Evolutionary conservation across 2,329 filamentous ascomycete genomes (phyloP).

Genomic region (Pseudocercospora macadamiae): DNA sequence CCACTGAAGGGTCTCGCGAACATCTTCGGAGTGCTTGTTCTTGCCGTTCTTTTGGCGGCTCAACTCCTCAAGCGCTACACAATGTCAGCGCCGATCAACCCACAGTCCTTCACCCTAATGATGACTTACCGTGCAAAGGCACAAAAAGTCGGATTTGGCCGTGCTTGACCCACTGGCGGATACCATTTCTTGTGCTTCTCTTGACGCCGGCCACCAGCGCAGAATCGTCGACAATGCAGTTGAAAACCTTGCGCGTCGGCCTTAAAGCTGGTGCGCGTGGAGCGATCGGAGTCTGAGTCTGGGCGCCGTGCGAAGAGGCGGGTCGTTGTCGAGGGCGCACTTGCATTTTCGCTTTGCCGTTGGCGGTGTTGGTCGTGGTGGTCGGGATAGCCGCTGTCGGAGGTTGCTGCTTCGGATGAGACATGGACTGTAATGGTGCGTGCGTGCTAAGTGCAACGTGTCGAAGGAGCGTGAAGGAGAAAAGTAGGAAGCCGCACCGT

Average conservation of each 20-base stretch:
- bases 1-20: slow-evolving; percentile 54
- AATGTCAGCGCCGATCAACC: slow-evolving; percentile 18
- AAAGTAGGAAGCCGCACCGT: slow-evolving; percentile 6
- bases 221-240: slow-evolving; percentile 58
- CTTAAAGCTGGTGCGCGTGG: slow-evolving; percentile 17
- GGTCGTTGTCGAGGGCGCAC: slow-evolving; percentile 33
- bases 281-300: slow-evolving; percentile 12
- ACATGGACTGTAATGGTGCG: background rate
- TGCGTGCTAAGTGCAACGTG: background rate
- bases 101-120: too few species aligned
- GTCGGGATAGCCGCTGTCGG: background rate
- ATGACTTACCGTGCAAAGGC: slow-evolving; percentile 53
- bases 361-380: slow-evolving; percentile 12
- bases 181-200: slow-evolving; percentile 55
- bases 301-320: slow-evolving; percentile 31
- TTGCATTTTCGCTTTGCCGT: slow-evolving; percentile 24
- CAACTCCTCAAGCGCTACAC: slow-evolving; percentile 50
- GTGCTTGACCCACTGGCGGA: slow-evolving; percentile 55
- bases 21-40: slow-evolving; percentile 48
- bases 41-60: slow-evolving; percentile 47
- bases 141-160: slow-evolving; percentile 56
- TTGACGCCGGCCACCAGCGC: slow-evolving; percentile 55
- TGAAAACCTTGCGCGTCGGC: slow-evolving; percentile 52
- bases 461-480: background rate
- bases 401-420: slow-evolving; percentile 1